phyloP scores from a whole-genome alignment of 306 rosid species.

The Sophora flavescens region DNA sequence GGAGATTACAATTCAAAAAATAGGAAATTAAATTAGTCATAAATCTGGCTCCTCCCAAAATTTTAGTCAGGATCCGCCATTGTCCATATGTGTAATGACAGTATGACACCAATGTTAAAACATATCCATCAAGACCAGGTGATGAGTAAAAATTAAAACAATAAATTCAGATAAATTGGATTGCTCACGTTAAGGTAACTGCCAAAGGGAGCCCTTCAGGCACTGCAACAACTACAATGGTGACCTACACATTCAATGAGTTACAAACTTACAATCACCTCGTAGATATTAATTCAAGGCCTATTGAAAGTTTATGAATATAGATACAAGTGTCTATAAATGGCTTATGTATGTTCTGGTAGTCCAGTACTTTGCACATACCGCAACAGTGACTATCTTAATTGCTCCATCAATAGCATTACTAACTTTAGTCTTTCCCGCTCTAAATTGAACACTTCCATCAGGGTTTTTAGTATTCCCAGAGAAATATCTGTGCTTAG shows the following conservation, averaged over 20 bases:
- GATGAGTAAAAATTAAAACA: not conserved
- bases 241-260: constrained; percentile 64
- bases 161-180: constrained; percentile 10
- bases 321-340: constrained; percentile 3
- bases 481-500: constrained; percentile 77
- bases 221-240: constrained; percentile 96
- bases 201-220: constrained; percentile 98
- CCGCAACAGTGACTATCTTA: constrained; percentile 87
- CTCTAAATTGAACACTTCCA: constrained; percentile 61
- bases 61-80: too few species aligned
- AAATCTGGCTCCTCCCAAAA: too few species aligned
- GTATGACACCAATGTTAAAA: not conserved
- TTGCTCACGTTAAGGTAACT: constrained; percentile 88
- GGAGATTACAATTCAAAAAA: too few species aligned
- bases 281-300: constrained; percentile 16
- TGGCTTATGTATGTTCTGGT: not conserved
- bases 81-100: not conserved
- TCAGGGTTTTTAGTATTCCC: constrained; percentile 66
- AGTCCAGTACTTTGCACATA: constrained; percentile 48
- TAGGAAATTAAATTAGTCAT: too few species aligned
- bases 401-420: constrained; percentile 78
- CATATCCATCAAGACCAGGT: not conserved
- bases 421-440: constrained; percentile 72
- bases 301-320: not conserved
- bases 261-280: constrained; percentile 18